Base-by-base conservation (phyloP, 2,329 filamentous ascomycete genomes). In the Hymenoscyphus infarciens region DNA sequence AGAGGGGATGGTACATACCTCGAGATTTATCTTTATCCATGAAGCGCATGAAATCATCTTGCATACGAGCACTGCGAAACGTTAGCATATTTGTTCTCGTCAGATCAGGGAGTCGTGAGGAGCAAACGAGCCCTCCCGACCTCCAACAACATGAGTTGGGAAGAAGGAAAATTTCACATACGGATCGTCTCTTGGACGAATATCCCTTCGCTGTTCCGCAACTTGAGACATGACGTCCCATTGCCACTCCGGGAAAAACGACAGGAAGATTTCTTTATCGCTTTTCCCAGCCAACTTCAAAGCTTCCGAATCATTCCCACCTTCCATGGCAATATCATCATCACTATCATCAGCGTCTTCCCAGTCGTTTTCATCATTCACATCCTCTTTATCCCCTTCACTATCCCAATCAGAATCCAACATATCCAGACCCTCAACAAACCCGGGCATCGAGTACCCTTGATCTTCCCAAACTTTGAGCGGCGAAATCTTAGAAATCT, bases 21-120 rank as follows among this genome's bases (percentile, higher is more conserved):
- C 70, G 75, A 13, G 74, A 71, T 61, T 74, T 75, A 57, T 77
- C 71, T 27, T 74, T 72, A 27, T 77, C 71, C 4, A 74, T 39
- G 62, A 73, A 74, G 2, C 66, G 66, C 35, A 69, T 69, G 35
- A 74, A 75, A 13, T 74, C 72, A 22, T 65, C 67, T 7, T 65
- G 62, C 25, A 61, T 64, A 22, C 56, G 55, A 22, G n/a, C n/a
- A 38, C 27, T 15, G 53, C 31, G 10, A 33, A 33, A 33, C 7
- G 10, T 33, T 11, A 33, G 31, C 31, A 33, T 33, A 8, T 33
- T 7, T 7, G 31, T 7, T 6, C 7, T 33, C 31, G 31, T 33
- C 10, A 7, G 7, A 33, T 8, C 6, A 33, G 5, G 31, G 31
- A 11, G 31, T 7, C 1, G 31, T 1, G 31, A 33, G 31, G 31